A percentile compares a stretch with the other conserved stretches of the same genome.
Evolutionary conservation across 345 rosid species (phyloP).

Genomic region (Gossypium herbaceum): DNA sequence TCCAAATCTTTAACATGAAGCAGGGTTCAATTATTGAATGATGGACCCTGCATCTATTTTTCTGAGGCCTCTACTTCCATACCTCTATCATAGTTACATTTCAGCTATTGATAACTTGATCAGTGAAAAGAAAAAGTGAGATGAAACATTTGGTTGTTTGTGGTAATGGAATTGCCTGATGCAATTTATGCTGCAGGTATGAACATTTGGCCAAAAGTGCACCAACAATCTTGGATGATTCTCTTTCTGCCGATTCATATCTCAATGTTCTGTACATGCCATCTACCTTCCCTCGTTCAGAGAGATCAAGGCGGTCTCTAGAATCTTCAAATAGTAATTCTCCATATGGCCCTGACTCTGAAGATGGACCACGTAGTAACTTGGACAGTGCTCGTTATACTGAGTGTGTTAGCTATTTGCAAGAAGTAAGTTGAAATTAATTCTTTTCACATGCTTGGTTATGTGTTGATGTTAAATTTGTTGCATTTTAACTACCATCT

Average conservation of each 20-base stretch:
- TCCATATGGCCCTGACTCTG: slow-evolving; percentile 43
- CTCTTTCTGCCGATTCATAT: slow-evolving; percentile 96
- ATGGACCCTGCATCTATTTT: neutral
- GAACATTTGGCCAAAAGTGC: slow-evolving; percentile 97
- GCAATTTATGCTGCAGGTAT: slow-evolving; percentile 52
- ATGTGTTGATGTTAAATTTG: neutral
- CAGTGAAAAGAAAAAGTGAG: slow-evolving; percentile 6
- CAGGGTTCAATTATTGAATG: neutral
- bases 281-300: slow-evolving; percentile 93
- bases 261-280: slow-evolving; percentile 93
- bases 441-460: neutral
- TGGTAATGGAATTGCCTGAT: slow-evolving; percentile 18
- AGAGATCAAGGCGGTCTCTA: slow-evolving; percentile 66
- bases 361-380: slow-evolving; percentile 88
- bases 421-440: slow-evolving; percentile 54
- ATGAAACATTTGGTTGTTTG: slow-evolving; percentile 3
- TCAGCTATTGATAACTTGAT: slow-evolving; percentile 4
- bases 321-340: slow-evolving; percentile 55
- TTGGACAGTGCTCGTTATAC: slow-evolving; percentile 65
- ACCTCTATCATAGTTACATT: too few relatives aligned
- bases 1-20: neutral
- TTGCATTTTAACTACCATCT: neutral
- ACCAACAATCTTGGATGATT: slow-evolving; percentile 94
- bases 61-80: neutral
- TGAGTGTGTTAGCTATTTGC: slow-evolving; percentile 82